phyloP scores from a whole-genome alignment of 768 basidiomycete species.

The Mycena epipterygia region DNA sequence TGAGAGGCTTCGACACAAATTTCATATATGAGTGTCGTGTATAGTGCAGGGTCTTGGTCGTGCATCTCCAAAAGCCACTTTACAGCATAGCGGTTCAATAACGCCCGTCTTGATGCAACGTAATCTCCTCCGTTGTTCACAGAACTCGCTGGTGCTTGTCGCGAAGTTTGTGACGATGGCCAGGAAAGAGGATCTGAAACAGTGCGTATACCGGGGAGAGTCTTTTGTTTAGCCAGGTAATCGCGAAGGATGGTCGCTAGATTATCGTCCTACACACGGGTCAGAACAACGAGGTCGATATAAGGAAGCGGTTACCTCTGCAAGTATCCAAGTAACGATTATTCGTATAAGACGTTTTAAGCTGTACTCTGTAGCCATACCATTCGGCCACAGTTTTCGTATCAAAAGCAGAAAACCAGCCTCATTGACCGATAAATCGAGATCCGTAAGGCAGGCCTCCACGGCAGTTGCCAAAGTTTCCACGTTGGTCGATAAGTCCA shows the following conservation, averaged over 20 bases:
- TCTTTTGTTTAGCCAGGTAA: slow-evolving; percentile 69
- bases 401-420: slow-evolving; percentile 77
- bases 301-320: slow-evolving; percentile 64
- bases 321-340: slow-evolving; percentile 78
- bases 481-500: slow-evolving; percentile 80
- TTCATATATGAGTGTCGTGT: slow-evolving; percentile 67
- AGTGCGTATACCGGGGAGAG: slow-evolving; percentile 75
- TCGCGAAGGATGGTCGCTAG: slow-evolving; percentile 77
- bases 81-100: slow-evolving; percentile 68
- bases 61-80: slow-evolving; percentile 82
- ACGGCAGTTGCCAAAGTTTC: slow-evolving; percentile 80
- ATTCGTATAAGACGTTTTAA: slow-evolving; percentile 69
- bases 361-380: slow-evolving; percentile 80
- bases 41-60: slow-evolving; percentile 67
- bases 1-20: slow-evolving; percentile 63
- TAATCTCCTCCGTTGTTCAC: slow-evolving; percentile 80
- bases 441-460: slow-evolving; percentile 77
- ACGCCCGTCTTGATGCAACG: slow-evolving; percentile 66
- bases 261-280: slow-evolving; percentile 67
- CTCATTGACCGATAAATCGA: slow-evolving; percentile 83
- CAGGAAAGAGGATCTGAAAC: slow-evolving; percentile 62
- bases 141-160: slow-evolving; percentile 54
- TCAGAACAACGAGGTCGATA: slow-evolving; percentile 6
- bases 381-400: slow-evolving; percentile 81
- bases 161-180: slow-evolving; percentile 60